Evolutionary conservation across 2,329 filamentous ascomycete genomes (phyloP).

Genomic region (Hyphodiscus sp.): DNA sequence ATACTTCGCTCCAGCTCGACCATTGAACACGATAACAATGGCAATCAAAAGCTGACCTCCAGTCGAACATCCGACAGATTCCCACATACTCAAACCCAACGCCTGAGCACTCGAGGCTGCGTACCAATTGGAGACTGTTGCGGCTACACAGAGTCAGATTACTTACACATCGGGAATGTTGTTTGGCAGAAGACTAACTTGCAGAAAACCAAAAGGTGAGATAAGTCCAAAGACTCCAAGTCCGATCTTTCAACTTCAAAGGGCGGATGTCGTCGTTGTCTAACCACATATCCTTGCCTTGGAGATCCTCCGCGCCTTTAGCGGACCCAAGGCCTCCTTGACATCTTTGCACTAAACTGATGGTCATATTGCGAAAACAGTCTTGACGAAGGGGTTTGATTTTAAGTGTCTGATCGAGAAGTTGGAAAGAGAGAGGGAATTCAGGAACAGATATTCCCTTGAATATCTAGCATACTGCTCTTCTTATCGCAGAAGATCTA

Average conservation of each 20-base stretch:
- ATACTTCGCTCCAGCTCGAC: conserved; percentile 37
- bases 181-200: conserved; percentile 22
- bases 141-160: conserved; percentile 14
- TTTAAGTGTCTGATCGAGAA: no score
- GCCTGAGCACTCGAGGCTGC: conserved; percentile 34
- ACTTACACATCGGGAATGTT: background rate
- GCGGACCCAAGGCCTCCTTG: no score
- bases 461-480: no score
- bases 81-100: conserved; percentile 43
- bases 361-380: no score
- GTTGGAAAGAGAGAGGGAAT: no score
- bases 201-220: conserved; percentile 25
- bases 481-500: no score
- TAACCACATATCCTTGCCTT: conserved; percentile 29
- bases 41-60: conserved; percentile 37
- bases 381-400: no score
- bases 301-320: conserved; percentile 21
- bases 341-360: no score
- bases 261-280: conserved; percentile 38
- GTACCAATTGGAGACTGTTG: conserved; percentile 36
- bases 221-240: conserved; percentile 36
- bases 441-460: no score
- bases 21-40: conserved; percentile 37
- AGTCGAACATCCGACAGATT: conserved; percentile 36
- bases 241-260: conserved; percentile 34